Evolutionary conservation across 352 stramenopile species (phyloP).

Genomic region (Phytophthora europaea): DNA sequence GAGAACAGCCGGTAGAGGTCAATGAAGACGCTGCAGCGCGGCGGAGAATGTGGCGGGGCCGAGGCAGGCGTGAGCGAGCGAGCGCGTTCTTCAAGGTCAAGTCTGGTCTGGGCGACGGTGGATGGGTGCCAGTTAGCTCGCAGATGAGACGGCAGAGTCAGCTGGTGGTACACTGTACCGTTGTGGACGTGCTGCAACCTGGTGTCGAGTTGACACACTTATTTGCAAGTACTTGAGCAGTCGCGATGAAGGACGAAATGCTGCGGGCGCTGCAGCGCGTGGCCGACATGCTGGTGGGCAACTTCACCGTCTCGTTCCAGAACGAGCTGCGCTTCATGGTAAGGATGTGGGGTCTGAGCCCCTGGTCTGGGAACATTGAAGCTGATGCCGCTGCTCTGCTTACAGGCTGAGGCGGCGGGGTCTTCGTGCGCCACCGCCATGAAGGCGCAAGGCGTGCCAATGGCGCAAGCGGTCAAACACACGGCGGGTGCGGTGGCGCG

Average conservation of each 20-base stretch:
- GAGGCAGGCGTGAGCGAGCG: background rate
- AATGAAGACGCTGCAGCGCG: background rate
- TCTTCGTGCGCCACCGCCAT: constrained; percentile 70
- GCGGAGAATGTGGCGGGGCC: constrained; percentile 1
- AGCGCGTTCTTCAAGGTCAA: constrained; percentile 31
- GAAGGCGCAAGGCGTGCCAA: constrained; percentile 75
- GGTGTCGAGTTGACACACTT: constrained; percentile 1
- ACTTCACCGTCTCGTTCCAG: constrained; percentile 87
- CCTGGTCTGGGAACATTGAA: background rate
- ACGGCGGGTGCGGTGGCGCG: constrained; percentile 73
- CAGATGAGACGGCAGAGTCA: constrained; percentile 9
- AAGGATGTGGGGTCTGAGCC: constrained; percentile 1
- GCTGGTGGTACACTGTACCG: constrained; percentile 9
- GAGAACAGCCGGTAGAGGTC: background rate
- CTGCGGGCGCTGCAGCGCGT: constrained; percentile 68
- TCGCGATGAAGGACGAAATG: constrained; percentile 72
- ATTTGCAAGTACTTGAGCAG: background rate
- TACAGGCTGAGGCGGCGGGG: constrained; percentile 79
- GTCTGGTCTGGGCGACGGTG: constrained; percentile 21
- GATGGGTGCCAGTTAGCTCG: constrained; percentile 13
- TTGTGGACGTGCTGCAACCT: background rate
- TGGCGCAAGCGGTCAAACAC: constrained; percentile 78
- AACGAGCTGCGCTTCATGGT: constrained; percentile 92
- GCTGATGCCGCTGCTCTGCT: constrained; percentile 7
- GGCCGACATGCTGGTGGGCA: constrained; percentile 79